Evolutionary conservation across 2,329 filamentous ascomycete species (phyloP).

Genomic region (Alternaria sp.): DNA sequence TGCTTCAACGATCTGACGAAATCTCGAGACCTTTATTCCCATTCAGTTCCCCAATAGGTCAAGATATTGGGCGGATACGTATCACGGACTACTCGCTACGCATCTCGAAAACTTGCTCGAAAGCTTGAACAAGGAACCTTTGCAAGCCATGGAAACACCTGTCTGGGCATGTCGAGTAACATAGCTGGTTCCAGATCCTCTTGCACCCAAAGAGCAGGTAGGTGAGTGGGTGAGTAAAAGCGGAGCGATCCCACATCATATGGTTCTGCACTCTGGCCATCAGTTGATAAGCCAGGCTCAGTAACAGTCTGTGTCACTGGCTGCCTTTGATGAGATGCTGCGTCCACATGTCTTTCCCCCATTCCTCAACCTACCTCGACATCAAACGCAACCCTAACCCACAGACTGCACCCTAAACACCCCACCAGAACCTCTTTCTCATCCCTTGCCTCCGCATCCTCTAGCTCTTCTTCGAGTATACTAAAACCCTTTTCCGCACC

Average conservation of each 20-base stretch:
- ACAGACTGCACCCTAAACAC: conserved; percentile 71
- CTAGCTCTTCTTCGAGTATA: conserved; percentile 64
- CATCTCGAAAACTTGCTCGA: no score
- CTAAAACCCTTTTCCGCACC: conserved; percentile 66
- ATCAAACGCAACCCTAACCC: conserved; percentile 68
- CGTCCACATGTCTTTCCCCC: neutral
- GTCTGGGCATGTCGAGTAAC: no score
- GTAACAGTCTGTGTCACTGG: neutral
- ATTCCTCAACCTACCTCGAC: conserved; percentile 52
- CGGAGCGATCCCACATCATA: neutral
- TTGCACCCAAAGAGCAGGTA: no score
- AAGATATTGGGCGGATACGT: neutral
- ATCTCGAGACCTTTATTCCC: neutral
- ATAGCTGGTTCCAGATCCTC: no score
- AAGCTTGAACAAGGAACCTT: no score
- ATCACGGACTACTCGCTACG: neutral
- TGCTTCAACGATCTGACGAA: neutral
- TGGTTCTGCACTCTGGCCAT: no score
- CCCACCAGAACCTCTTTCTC: conserved; percentile 68
- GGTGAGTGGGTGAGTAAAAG: no score
- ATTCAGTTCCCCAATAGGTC: neutral
- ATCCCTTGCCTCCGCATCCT: conserved; percentile 60
- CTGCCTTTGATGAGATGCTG: neutral
- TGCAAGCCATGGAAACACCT: no score
- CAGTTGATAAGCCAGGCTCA: neutral